A percentile compares a stretch with the other conserved stretches of the same genome.
phyloP scores from a whole-genome alignment of 1,284 basidiomycete genomes.

The Malassezia arunalokei region DNA sequence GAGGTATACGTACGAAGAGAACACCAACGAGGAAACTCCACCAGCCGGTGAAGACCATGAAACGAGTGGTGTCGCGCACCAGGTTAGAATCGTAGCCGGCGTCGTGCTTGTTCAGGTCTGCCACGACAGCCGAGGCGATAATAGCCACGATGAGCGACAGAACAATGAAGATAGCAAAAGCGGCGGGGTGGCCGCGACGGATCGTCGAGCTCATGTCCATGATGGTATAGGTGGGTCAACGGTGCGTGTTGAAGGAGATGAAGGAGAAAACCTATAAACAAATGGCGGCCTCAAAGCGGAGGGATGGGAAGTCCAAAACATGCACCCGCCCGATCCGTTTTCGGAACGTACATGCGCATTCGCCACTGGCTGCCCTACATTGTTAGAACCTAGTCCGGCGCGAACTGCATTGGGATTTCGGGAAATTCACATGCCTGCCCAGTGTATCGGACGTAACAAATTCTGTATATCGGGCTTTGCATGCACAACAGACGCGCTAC shows the following conservation, averaged over 20 bases:
- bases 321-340: constrained; percentile 5
- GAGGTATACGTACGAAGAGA: constrained; percentile 29
- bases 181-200: constrained; percentile 39
- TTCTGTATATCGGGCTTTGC: too few relatives aligned
- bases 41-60: constrained; percentile 40
- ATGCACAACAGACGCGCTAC: too few relatives aligned
- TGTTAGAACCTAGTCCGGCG: too few relatives aligned
- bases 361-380: too few relatives aligned
- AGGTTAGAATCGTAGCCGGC: constrained; percentile 4
- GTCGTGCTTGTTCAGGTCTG: constrained; percentile 36
- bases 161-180: constrained; percentile 30
- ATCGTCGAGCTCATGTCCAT: constrained; percentile 17
- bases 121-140: constrained; percentile 33
- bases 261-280: constrained; percentile 3
- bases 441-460: too few relatives aligned
- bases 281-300: not conserved
- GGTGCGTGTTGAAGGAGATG: constrained; percentile 1
- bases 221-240: not conserved
- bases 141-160: constrained; percentile 38
- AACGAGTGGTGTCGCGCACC: constrained; percentile 28
- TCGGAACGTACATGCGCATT: not conserved
- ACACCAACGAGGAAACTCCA: constrained; percentile 37
- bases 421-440: too few relatives aligned
- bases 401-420: too few relatives aligned
- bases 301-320: not conserved